Percentiles rank a stretch among this genome's conserved stretches.
phyloP scores from a whole-genome alignment of 345 rosid genomes.

The Diplotaxis tenuifolia region DNA sequence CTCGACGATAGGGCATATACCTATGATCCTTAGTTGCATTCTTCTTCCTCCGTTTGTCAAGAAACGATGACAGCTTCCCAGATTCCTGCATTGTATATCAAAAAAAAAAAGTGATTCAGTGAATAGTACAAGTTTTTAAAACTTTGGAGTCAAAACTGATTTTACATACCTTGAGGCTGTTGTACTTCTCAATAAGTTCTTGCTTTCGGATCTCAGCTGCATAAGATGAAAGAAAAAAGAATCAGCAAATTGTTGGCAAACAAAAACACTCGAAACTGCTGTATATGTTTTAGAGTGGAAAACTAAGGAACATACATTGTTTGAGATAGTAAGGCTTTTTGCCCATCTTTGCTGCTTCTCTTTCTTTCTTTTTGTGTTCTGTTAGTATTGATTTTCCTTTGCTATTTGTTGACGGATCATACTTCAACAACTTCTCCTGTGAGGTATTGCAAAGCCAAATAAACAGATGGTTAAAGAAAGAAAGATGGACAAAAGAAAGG shows the following conservation, averaged over 20 bases:
- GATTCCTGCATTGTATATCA: constrained; percentile 46
- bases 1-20: constrained; percentile 78
- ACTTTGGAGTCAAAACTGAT: background rate
- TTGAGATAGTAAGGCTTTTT: constrained; percentile 82
- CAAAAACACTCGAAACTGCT: background rate
- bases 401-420: constrained; percentile 58
- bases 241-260: constrained; percentile 18
- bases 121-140: constrained; percentile 10
- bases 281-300: background rate
- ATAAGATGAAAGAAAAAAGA: constrained; percentile 19
- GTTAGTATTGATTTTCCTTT: constrained; percentile 58
- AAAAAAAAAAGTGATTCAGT: background rate
- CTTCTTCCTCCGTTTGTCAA: constrained; percentile 82
- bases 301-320: constrained; percentile 50
- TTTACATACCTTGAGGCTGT: constrained; percentile 65
- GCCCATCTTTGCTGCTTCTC: constrained; percentile 86
- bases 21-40: constrained; percentile 90
- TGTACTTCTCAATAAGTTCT: constrained; percentile 66
- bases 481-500: background rate
- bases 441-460: constrained; percentile 7
- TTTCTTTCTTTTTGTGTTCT: constrained; percentile 79
- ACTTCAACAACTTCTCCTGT: constrained; percentile 79
- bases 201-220: constrained; percentile 86
- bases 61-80: constrained; percentile 74
- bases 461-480: constrained; percentile 16